Base-by-base conservation (phyloP, 2,329 filamentous ascomycete genomes). In the Fusarium nematophilum region DNA sequence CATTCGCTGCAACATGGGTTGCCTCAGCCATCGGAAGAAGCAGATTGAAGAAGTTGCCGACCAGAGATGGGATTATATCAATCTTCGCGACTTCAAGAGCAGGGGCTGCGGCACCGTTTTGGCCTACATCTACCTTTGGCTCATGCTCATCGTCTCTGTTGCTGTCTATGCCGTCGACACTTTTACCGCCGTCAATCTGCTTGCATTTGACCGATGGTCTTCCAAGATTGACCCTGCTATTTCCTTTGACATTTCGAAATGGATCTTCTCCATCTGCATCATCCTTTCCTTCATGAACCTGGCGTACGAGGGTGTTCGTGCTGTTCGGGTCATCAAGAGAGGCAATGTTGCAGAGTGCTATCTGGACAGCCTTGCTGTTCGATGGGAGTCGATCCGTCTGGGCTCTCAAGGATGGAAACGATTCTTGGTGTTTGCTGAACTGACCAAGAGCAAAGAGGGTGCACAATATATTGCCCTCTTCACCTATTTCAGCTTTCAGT, bases 191-290 rank as follows among this genome's bases (percentile, higher is more conserved):
- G 85, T 97, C 77, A 96, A 97, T 62, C 82, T 99, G 33, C 84
- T 99, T 44, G 90, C 85, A 51, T 97, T 97, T 78, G 87, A 96
- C 78, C 87, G 87, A 57, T 98, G 93, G 93, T 91, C 92, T 1
- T 92, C 90, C 47, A 84, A 91, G 65, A 90, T 98, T 66, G 79
- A 92, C 66, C 93, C 93, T 2, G 84, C 86, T 33, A 90, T 98
- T 63, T 85, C 88, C 4, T 87, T 96, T 70, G 79, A 86, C 42
- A 85, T 94, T 48, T 90, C 92, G 10, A 96, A 95, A 78, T 97
- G 93, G 93, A 93, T 99, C 73, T 99, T 98, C 73, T 90, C 92
- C 23, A 86, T 87, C 51, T 97, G 93, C 74, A 98, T 99, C 72
- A 90, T 98, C 62, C 82, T 95, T 29, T 98, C 93, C 9, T 93